phyloP scores from a whole-genome alignment of 305 asterid genomes.

The Fraxinus greggii region DNA sequence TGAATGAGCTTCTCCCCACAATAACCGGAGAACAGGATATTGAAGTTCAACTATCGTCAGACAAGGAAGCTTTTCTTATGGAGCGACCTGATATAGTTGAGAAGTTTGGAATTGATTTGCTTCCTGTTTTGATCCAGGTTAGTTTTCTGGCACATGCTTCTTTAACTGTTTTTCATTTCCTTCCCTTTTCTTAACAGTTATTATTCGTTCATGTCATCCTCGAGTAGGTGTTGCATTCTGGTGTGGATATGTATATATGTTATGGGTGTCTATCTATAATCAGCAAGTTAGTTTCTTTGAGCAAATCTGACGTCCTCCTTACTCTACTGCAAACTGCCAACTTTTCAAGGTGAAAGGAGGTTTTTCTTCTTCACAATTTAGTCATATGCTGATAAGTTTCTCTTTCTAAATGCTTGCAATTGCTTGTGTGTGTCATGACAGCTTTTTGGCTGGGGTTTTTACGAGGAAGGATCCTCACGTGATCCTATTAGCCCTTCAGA shows the following conservation, averaged over 20 bases:
- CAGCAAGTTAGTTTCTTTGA: slow-evolving; percentile 78
- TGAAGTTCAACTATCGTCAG: slow-evolving; percentile 46
- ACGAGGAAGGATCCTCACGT: slow-evolving; percentile 84
- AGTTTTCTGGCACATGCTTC: slow-evolving; percentile 26
- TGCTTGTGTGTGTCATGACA: slow-evolving; percentile 32
- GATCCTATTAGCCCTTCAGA: slow-evolving; percentile 67
- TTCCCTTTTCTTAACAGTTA: slow-evolving; percentile 5
- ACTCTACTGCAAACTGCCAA: slow-evolving; percentile 61
- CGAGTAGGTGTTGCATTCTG: slow-evolving; percentile 88
- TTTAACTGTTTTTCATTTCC: neutral
- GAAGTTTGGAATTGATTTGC: slow-evolving; percentile 78
- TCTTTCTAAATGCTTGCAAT: slow-evolving; percentile 13
- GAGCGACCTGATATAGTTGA: slow-evolving; percentile 70
- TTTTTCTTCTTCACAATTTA: slow-evolving; percentile 21
- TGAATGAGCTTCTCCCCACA: slow-evolving; percentile 84
- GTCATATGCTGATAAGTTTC: slow-evolving; percentile 4
- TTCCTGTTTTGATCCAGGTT: slow-evolving; percentile 83
- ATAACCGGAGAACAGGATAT: slow-evolving; percentile 45
- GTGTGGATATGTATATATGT: slow-evolving; percentile 65
- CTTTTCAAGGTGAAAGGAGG: slow-evolving; percentile 68
- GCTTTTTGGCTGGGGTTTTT: slow-evolving; percentile 95
- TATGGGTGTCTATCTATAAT: slow-evolving; percentile 84
- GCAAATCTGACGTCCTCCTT: slow-evolving; percentile 65
- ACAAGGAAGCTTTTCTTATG: slow-evolving; percentile 64
- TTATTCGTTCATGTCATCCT: slow-evolving; percentile 34